Base-by-base conservation (phyloP, 2,329 filamentous ascomycete genomes). In the Bipolaris cookei region DNA sequence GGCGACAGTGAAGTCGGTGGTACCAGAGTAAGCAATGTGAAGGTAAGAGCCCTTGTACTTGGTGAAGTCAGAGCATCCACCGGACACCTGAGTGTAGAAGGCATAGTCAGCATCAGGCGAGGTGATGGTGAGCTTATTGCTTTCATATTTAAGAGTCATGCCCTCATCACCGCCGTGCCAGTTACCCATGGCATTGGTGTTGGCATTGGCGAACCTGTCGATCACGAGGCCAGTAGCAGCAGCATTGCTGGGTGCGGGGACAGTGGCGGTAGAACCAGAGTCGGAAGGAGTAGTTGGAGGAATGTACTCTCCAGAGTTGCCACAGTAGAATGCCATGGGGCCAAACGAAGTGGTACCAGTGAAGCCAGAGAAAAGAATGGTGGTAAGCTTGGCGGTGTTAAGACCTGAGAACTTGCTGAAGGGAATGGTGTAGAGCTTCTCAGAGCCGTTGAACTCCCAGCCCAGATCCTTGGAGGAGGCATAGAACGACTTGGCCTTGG, bases 111-210 rank as follows among this genome's bases (percentile, higher is more conserved):
- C 80, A 66, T 88, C 84, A 25, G 80, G 80, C 10, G 85, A 86
- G 59, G 80, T 81, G 59, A 89, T 80, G 6, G 80, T 83, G 59
- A 89, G 76, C 58, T 78, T 80, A 58, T 81, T 81, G 49, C 74
- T 73, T n/a, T 79, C 78, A 64, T 84, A 84, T 11, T 80, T 82
- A 21, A 84, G 72, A 4, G 75, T 78, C 67, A 88, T 81, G 14
- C 81, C 80, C 57, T 89, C 86, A 44, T 87, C 86, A n/a, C 80
- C 80, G 8, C 88, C 88, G 70, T 90, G 87, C 83, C 86, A 90
- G 72, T 85, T 82, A 2, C 83, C 84, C 2, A 90, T 80, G 16
- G 84, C 81, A 66, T 90, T 90, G 23, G 75, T 80, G 58, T 80
- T 75, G 2, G 73, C 54, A 62, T 79, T 80, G 34, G 75, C 75